Conservation (phyloP, 306 rosid species). For the Trifolium fragiferum region DNA sequence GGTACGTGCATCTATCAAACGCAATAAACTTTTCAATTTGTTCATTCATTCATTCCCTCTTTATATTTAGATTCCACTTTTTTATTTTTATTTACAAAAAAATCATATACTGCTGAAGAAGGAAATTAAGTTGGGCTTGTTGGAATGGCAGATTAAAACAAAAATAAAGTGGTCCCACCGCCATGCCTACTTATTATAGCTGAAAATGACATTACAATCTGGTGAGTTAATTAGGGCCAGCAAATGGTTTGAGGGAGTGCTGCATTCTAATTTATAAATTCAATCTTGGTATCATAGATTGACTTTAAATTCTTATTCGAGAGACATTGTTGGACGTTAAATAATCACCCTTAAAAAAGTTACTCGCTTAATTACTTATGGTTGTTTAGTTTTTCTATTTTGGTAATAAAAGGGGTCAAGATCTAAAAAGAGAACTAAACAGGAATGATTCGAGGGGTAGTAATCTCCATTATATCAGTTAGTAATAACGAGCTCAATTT, state of each 20-base stretch:
- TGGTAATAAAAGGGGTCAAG: too few species aligned
- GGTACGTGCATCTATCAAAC: constrained; percentile 15
- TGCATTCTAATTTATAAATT: constrained; percentile 29
- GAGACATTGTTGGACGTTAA: too few species aligned
- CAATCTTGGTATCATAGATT: neutral
- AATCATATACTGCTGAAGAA: neutral
- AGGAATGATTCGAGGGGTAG: too few species aligned
- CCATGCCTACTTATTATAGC: constrained; percentile 63
- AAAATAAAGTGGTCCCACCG: constrained; percentile 57
- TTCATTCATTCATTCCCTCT: neutral
- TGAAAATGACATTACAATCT: constrained; percentile 70
- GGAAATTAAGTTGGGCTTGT: constrained; percentile 36
- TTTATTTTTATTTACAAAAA: neutral
- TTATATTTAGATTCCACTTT: neutral
- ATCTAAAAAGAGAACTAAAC: too few species aligned
- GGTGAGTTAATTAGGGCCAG: constrained; percentile 43
- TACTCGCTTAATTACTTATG: too few species aligned
- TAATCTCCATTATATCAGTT: too few species aligned
- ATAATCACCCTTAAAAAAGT: too few species aligned
- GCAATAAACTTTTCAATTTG: too few species aligned
- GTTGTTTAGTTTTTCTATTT: too few species aligned
- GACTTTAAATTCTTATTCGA: too few species aligned
- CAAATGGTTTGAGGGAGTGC: constrained; percentile 21
- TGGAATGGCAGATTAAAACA: constrained; percentile 46
- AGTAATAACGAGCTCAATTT: too few species aligned